phyloP scores from a whole-genome alignment of 805 yeast genomes.

The Candida krabiensis region DNA sequence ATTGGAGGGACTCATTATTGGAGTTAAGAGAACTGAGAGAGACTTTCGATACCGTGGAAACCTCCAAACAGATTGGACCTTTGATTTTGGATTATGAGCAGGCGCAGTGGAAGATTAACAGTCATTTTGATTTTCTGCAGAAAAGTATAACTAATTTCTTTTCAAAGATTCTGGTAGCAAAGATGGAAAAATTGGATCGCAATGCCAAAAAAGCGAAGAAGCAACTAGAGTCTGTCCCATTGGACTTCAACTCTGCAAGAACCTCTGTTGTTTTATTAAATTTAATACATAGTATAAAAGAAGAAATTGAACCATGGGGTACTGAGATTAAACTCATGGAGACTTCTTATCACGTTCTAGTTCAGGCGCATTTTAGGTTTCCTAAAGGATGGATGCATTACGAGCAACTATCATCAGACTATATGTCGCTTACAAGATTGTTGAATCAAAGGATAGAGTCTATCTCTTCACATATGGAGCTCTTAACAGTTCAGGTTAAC shows the following conservation, averaged over 20 bases:
- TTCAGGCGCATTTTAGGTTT: constrained; percentile 45
- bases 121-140: constrained; percentile 61
- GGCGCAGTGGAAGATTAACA: constrained; percentile 49
- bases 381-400: constrained; percentile 55
- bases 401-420: constrained; percentile 61
- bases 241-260: constrained; percentile 39
- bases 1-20: constrained; percentile 50
- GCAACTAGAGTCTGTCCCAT: constrained; percentile 35
- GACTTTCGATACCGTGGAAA: constrained; percentile 52
- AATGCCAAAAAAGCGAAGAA: constrained; percentile 35
- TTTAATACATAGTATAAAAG: constrained; percentile 34
- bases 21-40: constrained; percentile 44
- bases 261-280: constrained; percentile 40
- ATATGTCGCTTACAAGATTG: constrained; percentile 40
- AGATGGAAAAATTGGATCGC: constrained; percentile 32
- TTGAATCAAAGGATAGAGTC: constrained; percentile 29
- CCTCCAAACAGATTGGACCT: constrained; percentile 39
- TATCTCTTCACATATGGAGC: constrained; percentile 37
- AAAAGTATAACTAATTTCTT: constrained; percentile 41
- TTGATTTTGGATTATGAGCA: constrained; percentile 46
- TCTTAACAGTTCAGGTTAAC: constrained; percentile 42
- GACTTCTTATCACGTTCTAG: constrained; percentile 28
- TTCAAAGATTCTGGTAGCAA: constrained; percentile 35
- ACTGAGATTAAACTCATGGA: constrained; percentile 21
- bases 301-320: constrained; percentile 24